Base-by-base conservation (phyloP, 2,329 filamentous ascomycete genomes). In the Sclerotinia subarctica region DNA sequence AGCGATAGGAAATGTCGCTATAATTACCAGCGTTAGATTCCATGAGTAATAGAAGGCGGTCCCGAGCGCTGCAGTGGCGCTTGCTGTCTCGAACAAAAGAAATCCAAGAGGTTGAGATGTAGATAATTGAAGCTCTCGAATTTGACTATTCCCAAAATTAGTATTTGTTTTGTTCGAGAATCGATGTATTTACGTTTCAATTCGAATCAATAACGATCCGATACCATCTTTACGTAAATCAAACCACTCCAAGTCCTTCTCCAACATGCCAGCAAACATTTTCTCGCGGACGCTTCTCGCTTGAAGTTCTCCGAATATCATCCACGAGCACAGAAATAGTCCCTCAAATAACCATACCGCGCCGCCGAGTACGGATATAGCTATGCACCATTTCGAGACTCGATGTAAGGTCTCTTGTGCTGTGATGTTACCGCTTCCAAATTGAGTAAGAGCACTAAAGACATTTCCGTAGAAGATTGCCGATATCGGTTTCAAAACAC, bases 11-110 rank as follows among this genome's bases (percentile, higher is more conserved):
- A 93, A 82, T 0, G 88, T 90, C 0, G 90, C 85, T 3, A 96
- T 81, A 15, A 94, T 88, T 3, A 96, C 88, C 0, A 97, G 81
- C 0, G 94, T 93, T 21, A 98, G 82, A 70, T 89, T 89, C 92
- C 92, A 97, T 0, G 92, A 95, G 73, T 86, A 90, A 76, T 87
- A 90, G 42, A 97, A 84, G 0, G 93, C 92, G 1, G 97, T 81
- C 0, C 80, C 81, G 1, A 97, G 79, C 11, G 90, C 90, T 5
- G 86, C 85, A 5, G 89, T 44, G 0, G 88, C 84, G 3, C 89
- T 87, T n/a, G 90, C 81, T 0, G 86, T 72, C 70, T 91, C 88
- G 69, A 88, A 85, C 10, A 91, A 74, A 0, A 91, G 77, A 56
- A 90, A 85, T 0, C 93, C 94, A 0, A 97, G 81, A 0, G 93